A percentile compares a stretch with the other conserved stretches of the same genome.
These are phyloP conservation scores for Thymus mandschuricus DNA, from an alignment of 257 asterid species.

Conservation along the genomic window DNA sequence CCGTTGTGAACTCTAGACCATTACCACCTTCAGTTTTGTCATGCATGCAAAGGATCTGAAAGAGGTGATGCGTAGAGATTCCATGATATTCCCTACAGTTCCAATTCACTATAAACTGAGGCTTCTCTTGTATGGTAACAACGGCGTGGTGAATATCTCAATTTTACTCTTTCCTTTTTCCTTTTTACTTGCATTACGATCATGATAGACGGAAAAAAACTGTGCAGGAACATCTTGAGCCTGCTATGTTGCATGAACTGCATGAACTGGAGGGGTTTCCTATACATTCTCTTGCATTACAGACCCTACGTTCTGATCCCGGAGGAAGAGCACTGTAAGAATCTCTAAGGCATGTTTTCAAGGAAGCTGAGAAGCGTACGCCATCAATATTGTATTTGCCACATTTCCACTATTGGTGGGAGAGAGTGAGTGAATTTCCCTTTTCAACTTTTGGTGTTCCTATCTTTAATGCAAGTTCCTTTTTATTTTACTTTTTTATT, in stretches of 20 bases:
- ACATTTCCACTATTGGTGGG: slow-evolving; percentile 96
- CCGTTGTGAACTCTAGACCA: slow-evolving; percentile 89
- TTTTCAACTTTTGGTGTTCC: too few species aligned
- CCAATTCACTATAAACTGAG: slow-evolving; percentile 84
- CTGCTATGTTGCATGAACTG: slow-evolving; percentile 89
- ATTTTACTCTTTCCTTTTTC: neutral
- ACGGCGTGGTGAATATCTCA: slow-evolving; percentile 61
- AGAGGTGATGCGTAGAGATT: slow-evolving; percentile 69
- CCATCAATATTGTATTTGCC: slow-evolving; percentile 93
- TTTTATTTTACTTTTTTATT: too few species aligned
- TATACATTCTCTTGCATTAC: slow-evolving; percentile 88
- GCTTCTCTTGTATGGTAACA: slow-evolving; percentile 74
- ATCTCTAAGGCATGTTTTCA: slow-evolving; percentile 88
- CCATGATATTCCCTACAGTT: slow-evolving; percentile 83
- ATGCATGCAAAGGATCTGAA: slow-evolving; percentile 64
- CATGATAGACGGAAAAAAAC: neutral
- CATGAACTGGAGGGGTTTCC: slow-evolving; percentile 68
- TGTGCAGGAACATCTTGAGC: slow-evolving; percentile 91
- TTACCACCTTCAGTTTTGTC: slow-evolving; percentile 80
- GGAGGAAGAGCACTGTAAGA: slow-evolving; percentile 98
- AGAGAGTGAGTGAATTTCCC: slow-evolving; percentile 62
- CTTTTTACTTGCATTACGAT: too few species aligned
- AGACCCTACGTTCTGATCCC: slow-evolving; percentile 94
- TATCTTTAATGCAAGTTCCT: too few species aligned
- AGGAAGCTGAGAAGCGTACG: slow-evolving; percentile 95